Conservation (phyloP, 352 stramenopile genomes). For the Phytopythium montanum region DNA sequence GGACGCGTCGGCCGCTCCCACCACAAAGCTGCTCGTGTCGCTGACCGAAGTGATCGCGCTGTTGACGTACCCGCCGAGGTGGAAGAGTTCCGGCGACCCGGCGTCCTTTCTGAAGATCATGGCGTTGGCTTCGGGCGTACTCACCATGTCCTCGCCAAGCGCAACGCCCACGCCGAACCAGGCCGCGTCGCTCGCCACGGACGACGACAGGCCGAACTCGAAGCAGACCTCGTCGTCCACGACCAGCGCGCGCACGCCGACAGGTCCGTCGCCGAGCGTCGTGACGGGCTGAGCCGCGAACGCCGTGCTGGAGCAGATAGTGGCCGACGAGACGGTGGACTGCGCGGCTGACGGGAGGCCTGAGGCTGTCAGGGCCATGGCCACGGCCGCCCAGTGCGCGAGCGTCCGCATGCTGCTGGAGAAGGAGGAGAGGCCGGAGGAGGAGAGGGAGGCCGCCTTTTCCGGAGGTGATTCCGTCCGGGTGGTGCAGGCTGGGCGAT, state of each 20-base stretch:
- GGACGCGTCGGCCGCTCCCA: constrained; percentile 27
- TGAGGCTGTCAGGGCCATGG: constrained; percentile 5
- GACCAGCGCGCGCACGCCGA: constrained; percentile 56
- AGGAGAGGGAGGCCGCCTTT: neutral
- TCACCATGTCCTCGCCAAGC: constrained; percentile 50
- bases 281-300: constrained; percentile 45
- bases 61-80: constrained; percentile 44
- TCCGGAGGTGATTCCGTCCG: neutral
- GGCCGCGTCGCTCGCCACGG: constrained; percentile 24
- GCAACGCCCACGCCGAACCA: constrained; percentile 71
- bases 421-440: neutral
- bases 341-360: constrained; percentile 7
- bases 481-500: neutral
- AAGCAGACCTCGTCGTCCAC: constrained; percentile 58
- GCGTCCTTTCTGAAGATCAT: constrained; percentile 62
- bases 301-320: constrained; percentile 46
- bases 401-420: constrained; percentile 5
- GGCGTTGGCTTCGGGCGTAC: constrained; percentile 57
- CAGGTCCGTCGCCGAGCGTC: constrained; percentile 49
- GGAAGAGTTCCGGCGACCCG: constrained; percentile 36
- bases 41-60: constrained; percentile 38
- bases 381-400: constrained; percentile 10
- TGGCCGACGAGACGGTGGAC: constrained; percentile 16
- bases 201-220: constrained; percentile 50
- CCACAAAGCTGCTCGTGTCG: constrained; percentile 37